A percentile compares a stretch with the other conserved stretches of the same genome.
These are phyloP conservation scores for Suillus clintonianus DNA, from an alignment of 768 basidiomycete species.

Conservation along the genomic window DNA sequence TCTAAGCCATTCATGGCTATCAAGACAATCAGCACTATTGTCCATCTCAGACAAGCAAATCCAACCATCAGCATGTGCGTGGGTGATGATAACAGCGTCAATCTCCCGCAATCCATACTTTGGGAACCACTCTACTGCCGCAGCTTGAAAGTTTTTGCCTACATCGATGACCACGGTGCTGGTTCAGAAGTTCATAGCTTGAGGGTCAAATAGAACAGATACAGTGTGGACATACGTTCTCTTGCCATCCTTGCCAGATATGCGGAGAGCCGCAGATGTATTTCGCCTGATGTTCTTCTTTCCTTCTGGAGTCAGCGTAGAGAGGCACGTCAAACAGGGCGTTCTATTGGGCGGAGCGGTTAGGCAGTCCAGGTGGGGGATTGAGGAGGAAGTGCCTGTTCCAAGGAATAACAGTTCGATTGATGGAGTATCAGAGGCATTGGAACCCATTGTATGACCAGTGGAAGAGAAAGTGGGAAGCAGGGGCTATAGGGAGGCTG, in stretches of 20 bases:
- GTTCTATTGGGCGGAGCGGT: slow-evolving; percentile 58
- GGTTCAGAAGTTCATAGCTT: not conserved
- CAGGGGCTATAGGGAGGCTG: not conserved
- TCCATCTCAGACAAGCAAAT: not conserved
- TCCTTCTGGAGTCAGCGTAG: slow-evolving; percentile 67
- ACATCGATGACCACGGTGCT: slow-evolving; percentile 84
- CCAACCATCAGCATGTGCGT: slow-evolving; percentile 81
- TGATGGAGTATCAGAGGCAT: not conserved
- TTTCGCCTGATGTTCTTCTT: slow-evolving; percentile 86
- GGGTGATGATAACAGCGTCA: slow-evolving; percentile 80
- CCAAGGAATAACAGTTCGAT: slow-evolving; percentile 81
- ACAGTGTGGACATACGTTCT: slow-evolving; percentile 52
- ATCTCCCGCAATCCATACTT: slow-evolving; percentile 72
- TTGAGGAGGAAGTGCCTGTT: slow-evolving; percentile 75
- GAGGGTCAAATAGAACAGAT: too few relatives aligned
- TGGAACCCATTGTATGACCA: not conserved
- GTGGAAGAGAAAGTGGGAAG: not conserved
- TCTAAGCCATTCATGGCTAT: slow-evolving; percentile 87
- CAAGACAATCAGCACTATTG: slow-evolving; percentile 5
- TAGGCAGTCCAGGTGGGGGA: slow-evolving; percentile 74
- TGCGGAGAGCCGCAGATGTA: slow-evolving; percentile 69
- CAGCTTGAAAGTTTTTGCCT: slow-evolving; percentile 78
- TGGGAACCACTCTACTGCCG: slow-evolving; percentile 61
- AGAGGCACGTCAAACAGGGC: slow-evolving; percentile 66
- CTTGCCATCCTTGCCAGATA: slow-evolving; percentile 40